Base-by-base conservation (phyloP, 2,329 filamentous ascomycete species). In the Aspergillus pseudoterreus region DNA sequence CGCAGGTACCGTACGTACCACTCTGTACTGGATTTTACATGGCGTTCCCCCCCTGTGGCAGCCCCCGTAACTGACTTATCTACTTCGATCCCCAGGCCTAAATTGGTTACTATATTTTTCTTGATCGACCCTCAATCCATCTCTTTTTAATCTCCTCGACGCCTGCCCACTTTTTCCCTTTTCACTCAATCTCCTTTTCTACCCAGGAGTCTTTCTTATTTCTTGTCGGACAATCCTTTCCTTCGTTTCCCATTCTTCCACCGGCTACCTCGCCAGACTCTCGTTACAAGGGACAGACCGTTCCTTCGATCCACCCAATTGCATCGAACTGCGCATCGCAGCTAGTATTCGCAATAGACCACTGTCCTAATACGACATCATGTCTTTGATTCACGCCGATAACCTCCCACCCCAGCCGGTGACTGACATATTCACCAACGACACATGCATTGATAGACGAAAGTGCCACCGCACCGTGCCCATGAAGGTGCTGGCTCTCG, bases 401-500 rank as follows among this genome's bases (percentile, higher is more conserved):
- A 68, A 66, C 52, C 57, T 72, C 52, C 55, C 69, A 53, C 70
- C 72, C 42, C 70, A 74, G 63, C 72, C 72, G 35, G 54, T 59
- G 38, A 74, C 72, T 19, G 72, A 75, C 57, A 55, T 75, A 56
- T 75, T 86, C 71, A 87, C 84, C 47, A 73, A 68, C 57, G 84
- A 87, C 64, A 87, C 83, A 39, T 81, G 83, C 63, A 86, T 89
- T 68, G 83, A 90, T 70, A 77, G 82, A 45, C 77, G 82, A 58
- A 74, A 83, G 75, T 85, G 83, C 68, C 79, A 77, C 53, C 83
- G 86, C 50, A 81, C 76, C 30, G 84, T 87, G 47, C 86, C 86
- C 32, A 89, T 90, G 86, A 82, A 82, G 66, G 82, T 90, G 43
- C 81, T 90, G 32, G 80, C 85, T 43, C 78, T 90, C 0, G 86